A percentile compares a stretch with the other conserved stretches of the same genome.
Evolutionary conservation across 257 asterid genomes (phyloP).

Genomic region (Solanum ossicruentum): DNA sequence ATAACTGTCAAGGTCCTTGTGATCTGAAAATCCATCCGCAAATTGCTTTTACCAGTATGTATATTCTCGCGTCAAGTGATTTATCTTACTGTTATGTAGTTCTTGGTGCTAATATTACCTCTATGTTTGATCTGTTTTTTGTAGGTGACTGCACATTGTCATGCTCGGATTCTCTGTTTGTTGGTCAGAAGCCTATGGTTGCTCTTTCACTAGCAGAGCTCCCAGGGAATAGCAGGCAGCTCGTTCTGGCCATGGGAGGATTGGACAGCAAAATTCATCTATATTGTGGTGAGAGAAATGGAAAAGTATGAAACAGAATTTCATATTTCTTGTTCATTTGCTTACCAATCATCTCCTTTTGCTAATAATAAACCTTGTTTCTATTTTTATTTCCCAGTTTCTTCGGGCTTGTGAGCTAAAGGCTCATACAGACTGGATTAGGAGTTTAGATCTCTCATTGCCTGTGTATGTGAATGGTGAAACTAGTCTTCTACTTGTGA

Average conservation of each 20-base stretch:
- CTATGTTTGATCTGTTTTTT: not conserved
- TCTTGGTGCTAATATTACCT: not conserved
- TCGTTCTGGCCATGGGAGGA: slow-evolving; percentile 82
- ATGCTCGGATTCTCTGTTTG: slow-evolving; percentile 44
- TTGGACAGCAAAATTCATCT: slow-evolving; percentile 87
- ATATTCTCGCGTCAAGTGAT: not conserved
- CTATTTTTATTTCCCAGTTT: slow-evolving; percentile 37
- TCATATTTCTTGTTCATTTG: slow-evolving; percentile 3
- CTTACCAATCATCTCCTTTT: not conserved
- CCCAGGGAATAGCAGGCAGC: slow-evolving; percentile 46
- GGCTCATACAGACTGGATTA: slow-evolving; percentile 96
- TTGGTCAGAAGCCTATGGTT: slow-evolving; percentile 73
- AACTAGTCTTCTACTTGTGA: slow-evolving; percentile 54
- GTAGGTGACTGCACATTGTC: slow-evolving; percentile 72
- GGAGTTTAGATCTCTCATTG: slow-evolving; percentile 83
- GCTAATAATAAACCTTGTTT: slow-evolving; percentile 6
- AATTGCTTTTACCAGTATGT: not conserved
- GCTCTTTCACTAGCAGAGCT: slow-evolving; percentile 72
- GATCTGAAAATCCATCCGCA: not conserved
- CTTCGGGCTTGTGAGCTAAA: slow-evolving; percentile 71
- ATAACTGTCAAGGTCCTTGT: not conserved
- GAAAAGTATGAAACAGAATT: slow-evolving; percentile 50
- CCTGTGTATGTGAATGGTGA: slow-evolving; percentile 44
- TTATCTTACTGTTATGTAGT: not conserved
- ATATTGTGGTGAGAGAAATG: slow-evolving; percentile 65